Base-by-base conservation (phyloP, 495 filamentous ascomycete genomes). In the Barbatosphaeria neglecta region DNA sequence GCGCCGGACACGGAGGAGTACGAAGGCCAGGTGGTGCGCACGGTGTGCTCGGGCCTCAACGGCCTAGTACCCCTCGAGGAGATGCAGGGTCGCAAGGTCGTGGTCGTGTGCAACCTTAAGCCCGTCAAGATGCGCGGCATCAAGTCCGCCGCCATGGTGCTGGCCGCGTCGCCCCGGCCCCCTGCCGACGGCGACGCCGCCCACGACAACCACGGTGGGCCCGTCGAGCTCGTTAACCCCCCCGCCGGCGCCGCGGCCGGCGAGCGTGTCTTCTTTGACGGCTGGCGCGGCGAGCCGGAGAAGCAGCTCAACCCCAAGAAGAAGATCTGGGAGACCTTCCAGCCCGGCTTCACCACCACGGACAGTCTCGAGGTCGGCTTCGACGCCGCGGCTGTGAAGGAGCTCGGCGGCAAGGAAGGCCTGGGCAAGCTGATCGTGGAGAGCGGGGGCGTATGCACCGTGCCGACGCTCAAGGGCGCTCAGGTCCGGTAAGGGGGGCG, bases 91-190 rank as follows among this genome's bases (percentile, higher is more conserved):
- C 84, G 93, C 56, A 94, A 90, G 72, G 87, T 98, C 40, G 79
- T 97, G 37, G 84, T 86, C 10, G 89, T 98, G 19, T 93, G 87
- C 72, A 98, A 98, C 65, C 73, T 98, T 55, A 98, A 98, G 76
- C 92, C 92, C 10, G 92, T 95, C 53, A 96, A 90, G 56, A 97
- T 98, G 92, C 82, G 93, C 31, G 90, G 93, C 47, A 85, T 98
- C 68, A 95, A 95, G 72, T 92, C 86, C 41, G 77, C 72, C 28
- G 92, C 92, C 47, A 96, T 98, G 93, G 92, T 98, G 11, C 74
- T 98, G 22, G 93, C 93, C 15, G 92, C 92, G 15, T 96, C 90
- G 11, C 92, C 90, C 11, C 69, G 77, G 41, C 66, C 84, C 25
- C n/a, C n/a, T n/a, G 70, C 72, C 56, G 85, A 90, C 56, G 90